Conservation (phyloP, 1,139 yeast genomes). For the Keqinozyma sinolaborantium region DNA sequence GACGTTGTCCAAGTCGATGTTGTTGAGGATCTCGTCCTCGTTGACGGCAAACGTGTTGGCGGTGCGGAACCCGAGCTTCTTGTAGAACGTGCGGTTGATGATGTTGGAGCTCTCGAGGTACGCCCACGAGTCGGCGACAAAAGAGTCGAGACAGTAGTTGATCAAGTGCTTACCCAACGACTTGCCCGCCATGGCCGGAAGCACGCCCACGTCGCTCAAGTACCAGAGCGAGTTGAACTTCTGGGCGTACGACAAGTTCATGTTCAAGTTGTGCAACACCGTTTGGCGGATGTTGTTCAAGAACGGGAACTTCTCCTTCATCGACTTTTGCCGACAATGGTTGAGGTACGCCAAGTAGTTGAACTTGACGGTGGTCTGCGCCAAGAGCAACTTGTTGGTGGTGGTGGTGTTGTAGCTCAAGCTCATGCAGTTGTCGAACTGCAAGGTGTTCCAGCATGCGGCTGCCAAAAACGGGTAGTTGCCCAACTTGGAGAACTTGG, state of each 20-base stretch:
- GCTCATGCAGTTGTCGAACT: constrained; percentile 21
- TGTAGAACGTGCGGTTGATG: constrained; percentile 45
- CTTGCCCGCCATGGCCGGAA: constrained; percentile 39
- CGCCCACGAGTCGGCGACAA: constrained; percentile 18
- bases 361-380: constrained; percentile 18
- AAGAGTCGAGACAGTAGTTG: constrained; percentile 24
- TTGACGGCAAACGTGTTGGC: constrained; percentile 44
- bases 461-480: constrained; percentile 28
- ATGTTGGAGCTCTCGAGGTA: constrained; percentile 53
- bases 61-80: constrained; percentile 45
- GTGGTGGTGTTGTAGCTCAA: constrained; percentile 13
- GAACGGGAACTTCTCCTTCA: constrained; percentile 32
- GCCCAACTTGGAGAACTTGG: constrained; percentile 6
- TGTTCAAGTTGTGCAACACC: constrained; percentile 13
- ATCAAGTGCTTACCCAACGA: constrained; percentile 35
- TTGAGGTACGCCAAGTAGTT: constrained; percentile 31
- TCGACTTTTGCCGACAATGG: constrained; percentile 31
- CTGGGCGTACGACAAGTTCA: constrained; percentile 11
- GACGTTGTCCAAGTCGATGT: constrained; percentile 11
- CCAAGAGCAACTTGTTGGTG: constrained; percentile 2
- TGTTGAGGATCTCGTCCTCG: constrained; percentile 14
- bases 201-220: constrained; percentile 36
- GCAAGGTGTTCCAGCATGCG: constrained; percentile 35
- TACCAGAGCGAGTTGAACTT: constrained; percentile 30
- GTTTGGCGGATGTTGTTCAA: constrained; percentile 29